Conservation (phyloP, 2,329 filamentous ascomycete species). For the Arthrobotrys megalospora region DNA sequence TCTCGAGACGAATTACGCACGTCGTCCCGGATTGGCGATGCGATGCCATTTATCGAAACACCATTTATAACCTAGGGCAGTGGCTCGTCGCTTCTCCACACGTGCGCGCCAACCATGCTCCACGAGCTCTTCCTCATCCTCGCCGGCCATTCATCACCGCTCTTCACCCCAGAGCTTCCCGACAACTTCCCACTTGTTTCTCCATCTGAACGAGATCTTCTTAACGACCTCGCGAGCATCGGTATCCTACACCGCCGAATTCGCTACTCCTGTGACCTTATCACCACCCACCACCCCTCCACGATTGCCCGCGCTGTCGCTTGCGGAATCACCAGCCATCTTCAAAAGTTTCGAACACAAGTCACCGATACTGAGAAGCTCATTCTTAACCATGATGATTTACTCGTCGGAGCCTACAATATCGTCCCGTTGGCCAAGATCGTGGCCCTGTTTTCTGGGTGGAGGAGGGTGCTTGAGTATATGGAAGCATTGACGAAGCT, state of each 20-base stretch:
- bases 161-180: slow-evolving; percentile 76
- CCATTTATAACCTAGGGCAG: slow-evolving; percentile 21
- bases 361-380: slow-evolving; percentile 86
- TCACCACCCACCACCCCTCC: slow-evolving; percentile 80
- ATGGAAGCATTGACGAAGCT: slow-evolving; percentile 81
- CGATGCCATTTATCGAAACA: slow-evolving; percentile 7
- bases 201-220: slow-evolving; percentile 76
- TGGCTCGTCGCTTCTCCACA: not conserved
- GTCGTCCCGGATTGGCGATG: not conserved
- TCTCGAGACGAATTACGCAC: slow-evolving; percentile 2
- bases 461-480: slow-evolving; percentile 89
- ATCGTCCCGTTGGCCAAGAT: slow-evolving; percentile 92
- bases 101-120: slow-evolving; percentile 76
- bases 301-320: slow-evolving; percentile 90
- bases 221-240: slow-evolving; percentile 82
- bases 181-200: slow-evolving; percentile 70
- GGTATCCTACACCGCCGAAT: slow-evolving; percentile 83
- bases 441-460: slow-evolving; percentile 86
- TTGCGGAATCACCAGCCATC: slow-evolving; percentile 81
- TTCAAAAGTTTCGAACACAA: slow-evolving; percentile 84
- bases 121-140: slow-evolving; percentile 98
- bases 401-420: slow-evolving; percentile 88
- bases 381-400: slow-evolving; percentile 82
- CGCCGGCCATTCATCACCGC: slow-evolving; percentile 90
- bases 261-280: slow-evolving; percentile 76